These are phyloP conservation scores for Penicillium pancosmium DNA, from an alignment of 495 filamentous ascomycete species.

Conservation along the genomic window DNA sequence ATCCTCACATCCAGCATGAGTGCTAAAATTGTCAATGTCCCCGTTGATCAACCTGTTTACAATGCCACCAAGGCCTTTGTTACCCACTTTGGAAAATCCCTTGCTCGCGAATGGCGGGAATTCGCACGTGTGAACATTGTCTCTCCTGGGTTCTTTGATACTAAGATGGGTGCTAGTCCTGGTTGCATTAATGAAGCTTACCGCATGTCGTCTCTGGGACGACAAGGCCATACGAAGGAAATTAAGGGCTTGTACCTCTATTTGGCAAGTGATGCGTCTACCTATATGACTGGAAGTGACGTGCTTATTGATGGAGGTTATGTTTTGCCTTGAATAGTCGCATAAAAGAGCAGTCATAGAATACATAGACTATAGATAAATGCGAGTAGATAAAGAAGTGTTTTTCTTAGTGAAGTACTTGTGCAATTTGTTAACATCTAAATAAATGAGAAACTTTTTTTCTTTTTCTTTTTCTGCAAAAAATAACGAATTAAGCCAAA, in stretches of 20 bases:
- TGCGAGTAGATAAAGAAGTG: not conserved
- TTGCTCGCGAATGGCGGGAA: conserved; percentile 71
- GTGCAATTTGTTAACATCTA: too few relatives aligned
- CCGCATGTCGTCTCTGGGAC: conserved; percentile 61
- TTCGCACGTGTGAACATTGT: conserved; percentile 66
- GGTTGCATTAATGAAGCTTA: conserved; percentile 58
- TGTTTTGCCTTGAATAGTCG: conserved; percentile 27
- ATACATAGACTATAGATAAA: not conserved
- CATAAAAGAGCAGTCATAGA: not conserved
- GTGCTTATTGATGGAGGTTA: conserved; percentile 65
- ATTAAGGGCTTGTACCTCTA: conserved; percentile 66
- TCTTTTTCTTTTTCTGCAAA: too few relatives aligned
- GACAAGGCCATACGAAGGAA: conserved; percentile 63
- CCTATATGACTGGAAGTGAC: conserved; percentile 70
- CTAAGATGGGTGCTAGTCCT: conserved; percentile 58
- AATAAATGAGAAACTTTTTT: too few relatives aligned
- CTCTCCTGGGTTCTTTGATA: conserved; percentile 70
- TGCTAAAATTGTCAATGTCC: conserved; percentile 74
- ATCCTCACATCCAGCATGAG: conserved; percentile 81
- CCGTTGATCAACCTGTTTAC: conserved; percentile 64
- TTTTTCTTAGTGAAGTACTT: too few relatives aligned
- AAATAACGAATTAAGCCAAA: too few relatives aligned
- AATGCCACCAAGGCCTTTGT: conserved; percentile 71
- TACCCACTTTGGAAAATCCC: conserved; percentile 64
- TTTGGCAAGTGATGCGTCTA: conserved; percentile 64